Conservation (phyloP, 352 stramenopile species). For the Globisporangium camurandrum region DNA sequence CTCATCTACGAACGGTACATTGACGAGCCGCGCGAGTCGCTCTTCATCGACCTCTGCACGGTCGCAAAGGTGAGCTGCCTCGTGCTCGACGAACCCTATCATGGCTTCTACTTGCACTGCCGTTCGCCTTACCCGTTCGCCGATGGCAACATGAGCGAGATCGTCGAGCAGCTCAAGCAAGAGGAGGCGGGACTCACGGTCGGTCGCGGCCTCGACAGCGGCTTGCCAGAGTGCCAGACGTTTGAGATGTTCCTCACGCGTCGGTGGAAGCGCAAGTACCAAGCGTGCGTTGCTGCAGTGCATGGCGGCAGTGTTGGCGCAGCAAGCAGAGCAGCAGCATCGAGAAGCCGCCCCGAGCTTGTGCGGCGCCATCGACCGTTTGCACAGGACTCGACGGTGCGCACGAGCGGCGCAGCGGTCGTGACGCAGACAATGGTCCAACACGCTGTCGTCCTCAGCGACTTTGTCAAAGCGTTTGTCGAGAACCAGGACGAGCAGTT, state of each 20-base stretch:
- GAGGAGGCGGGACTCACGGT: slow-evolving; percentile 84
- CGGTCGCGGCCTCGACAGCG: slow-evolving; percentile 77
- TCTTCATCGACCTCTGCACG: slow-evolving; percentile 94
- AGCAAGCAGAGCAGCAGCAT: background rate
- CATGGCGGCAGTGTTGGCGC: slow-evolving; percentile 9
- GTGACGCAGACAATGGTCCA: slow-evolving; percentile 49
- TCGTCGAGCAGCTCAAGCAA: slow-evolving; percentile 87
- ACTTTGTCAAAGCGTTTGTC: slow-evolving; percentile 81
- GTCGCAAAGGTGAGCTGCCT: slow-evolving; percentile 91
- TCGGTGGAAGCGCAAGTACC: slow-evolving; percentile 81
- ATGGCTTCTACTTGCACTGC: slow-evolving; percentile 94
- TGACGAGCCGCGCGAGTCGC: slow-evolving; percentile 48
- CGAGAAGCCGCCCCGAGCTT: slow-evolving; percentile 3
- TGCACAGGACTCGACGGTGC: background rate
- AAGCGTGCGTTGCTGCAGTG: slow-evolving; percentile 41
- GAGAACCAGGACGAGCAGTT: slow-evolving; percentile 77
- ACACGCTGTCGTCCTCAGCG: slow-evolving; percentile 40
- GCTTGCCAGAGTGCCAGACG: slow-evolving; percentile 75
- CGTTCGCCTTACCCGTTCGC: slow-evolving; percentile 89
- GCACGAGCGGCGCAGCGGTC: background rate
- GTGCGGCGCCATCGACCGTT: slow-evolving; percentile 12
- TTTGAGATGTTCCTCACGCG: slow-evolving; percentile 91
- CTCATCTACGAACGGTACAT: slow-evolving; percentile 81
- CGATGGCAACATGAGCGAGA: slow-evolving; percentile 89
- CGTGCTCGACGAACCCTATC: slow-evolving; percentile 88